Evolutionary conservation across 805 yeast genomes (phyloP).

Genomic region (Saccharomycopsis olivae): DNA sequence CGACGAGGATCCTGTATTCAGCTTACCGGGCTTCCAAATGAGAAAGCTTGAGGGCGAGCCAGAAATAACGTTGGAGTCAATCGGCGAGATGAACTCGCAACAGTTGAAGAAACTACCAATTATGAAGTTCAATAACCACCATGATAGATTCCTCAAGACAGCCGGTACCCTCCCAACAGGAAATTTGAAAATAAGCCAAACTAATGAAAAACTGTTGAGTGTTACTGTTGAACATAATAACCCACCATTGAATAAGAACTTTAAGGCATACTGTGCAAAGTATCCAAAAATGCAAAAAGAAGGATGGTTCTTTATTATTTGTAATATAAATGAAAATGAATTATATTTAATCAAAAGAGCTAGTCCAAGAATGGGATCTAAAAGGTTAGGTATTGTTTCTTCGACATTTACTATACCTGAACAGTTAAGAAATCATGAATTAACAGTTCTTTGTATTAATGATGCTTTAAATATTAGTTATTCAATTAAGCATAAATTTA

Average conservation of each 20-base stretch:
- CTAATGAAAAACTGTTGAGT: conserved; percentile 25
- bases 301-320: conserved; percentile 74
- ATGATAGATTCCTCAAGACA: conserved; percentile 40
- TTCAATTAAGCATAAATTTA: conserved; percentile 19
- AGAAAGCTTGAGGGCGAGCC: background rate
- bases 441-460: conserved; percentile 43
- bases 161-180: conserved; percentile 57
- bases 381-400: background rate
- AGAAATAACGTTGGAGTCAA: conserved; percentile 2
- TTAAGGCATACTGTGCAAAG: conserved; percentile 61
- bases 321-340: conserved; percentile 40
- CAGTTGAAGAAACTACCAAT: conserved; percentile 20
- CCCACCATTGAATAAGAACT: conserved; percentile 37
- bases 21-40: conserved; percentile 18
- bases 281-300: conserved; percentile 90
- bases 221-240: conserved; percentile 48
- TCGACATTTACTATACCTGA: conserved; percentile 19
- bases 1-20: conserved; percentile 61
- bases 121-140: conserved; percentile 22
- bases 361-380: conserved; percentile 38
- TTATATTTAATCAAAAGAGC: conserved; percentile 64
- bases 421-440: conserved; percentile 34
- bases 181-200: conserved; percentile 29
- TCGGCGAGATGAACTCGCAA: conserved; percentile 23
- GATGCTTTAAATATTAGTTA: conserved; percentile 58